Percentiles rank a stretch among this genome's conserved stretches.
These are phyloP conservation scores for Cercospora sp. DNA, from an alignment of 2,329 filamentous ascomycete genomes.

Conservation along the genomic window DNA sequence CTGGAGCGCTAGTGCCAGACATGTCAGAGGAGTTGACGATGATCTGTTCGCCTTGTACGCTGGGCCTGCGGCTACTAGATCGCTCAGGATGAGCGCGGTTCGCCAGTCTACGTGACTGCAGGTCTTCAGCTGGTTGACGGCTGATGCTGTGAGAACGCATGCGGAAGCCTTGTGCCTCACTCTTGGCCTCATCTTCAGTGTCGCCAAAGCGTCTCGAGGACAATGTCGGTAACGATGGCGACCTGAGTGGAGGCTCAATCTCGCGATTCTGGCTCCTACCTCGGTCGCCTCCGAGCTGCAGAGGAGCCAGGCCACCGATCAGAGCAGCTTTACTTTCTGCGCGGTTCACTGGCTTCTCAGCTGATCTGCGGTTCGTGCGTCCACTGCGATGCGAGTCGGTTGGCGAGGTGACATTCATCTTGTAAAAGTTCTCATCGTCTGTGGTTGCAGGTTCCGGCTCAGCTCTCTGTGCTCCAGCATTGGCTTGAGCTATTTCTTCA, in stretches of 20 bases:
- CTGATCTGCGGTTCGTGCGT: slow-evolving; percentile 8
- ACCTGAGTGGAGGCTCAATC: slow-evolving; percentile 61
- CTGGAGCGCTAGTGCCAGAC: slow-evolving; percentile 1
- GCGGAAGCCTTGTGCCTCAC: slow-evolving; percentile 48
- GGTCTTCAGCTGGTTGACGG: slow-evolving; percentile 40
- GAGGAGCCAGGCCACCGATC: slow-evolving; percentile 35
- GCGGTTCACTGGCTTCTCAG: slow-evolving; percentile 5
- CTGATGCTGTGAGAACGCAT: slow-evolving; percentile 55
- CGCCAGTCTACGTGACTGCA: slow-evolving; percentile 36
- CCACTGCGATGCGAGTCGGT: slow-evolving; percentile 33
- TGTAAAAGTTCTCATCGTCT: slow-evolving; percentile 52
- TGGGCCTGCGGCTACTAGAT: slow-evolving; percentile 29
- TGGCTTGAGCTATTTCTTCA: slow-evolving; percentile 61
- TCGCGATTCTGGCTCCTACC: slow-evolving; percentile 65
- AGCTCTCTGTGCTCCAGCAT: slow-evolving; percentile 26
- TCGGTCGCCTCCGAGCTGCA: slow-evolving; percentile 41
- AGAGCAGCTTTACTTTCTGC: slow-evolving; percentile 42
- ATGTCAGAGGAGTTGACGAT: slow-evolving; percentile 8
- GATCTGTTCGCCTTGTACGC: slow-evolving; percentile 11
- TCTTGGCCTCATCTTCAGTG: slow-evolving; percentile 53
- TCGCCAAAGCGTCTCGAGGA: slow-evolving; percentile 57
- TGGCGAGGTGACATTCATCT: slow-evolving; percentile 40
- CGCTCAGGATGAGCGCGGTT: slow-evolving; percentile 25
- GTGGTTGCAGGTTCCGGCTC: slow-evolving; percentile 52
- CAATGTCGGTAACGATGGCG: slow-evolving; percentile 76